Conservation (phyloP, 1,139 yeast genomes). For the Candida labiduridarum region DNA sequence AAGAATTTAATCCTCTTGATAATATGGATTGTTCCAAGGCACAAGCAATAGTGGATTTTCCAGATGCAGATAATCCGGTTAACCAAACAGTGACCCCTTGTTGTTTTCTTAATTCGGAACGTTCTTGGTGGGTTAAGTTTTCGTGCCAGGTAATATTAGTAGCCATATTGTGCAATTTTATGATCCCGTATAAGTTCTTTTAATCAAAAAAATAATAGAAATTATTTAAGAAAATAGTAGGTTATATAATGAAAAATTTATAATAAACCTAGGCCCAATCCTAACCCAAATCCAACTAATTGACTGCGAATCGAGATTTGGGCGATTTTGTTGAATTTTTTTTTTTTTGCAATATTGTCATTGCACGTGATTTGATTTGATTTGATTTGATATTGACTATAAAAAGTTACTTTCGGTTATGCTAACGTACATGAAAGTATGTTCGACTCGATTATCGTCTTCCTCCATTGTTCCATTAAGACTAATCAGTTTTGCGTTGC, state of each 20-base stretch:
- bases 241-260: neutral
- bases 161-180: constrained; percentile 58
- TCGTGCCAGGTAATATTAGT: constrained; percentile 96
- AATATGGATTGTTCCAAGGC: constrained; percentile 85
- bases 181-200: neutral
- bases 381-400: neutral
- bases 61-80: constrained; percentile 93
- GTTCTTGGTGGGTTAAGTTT: constrained; percentile 82
- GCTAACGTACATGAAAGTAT: no score
- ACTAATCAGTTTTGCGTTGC: no score
- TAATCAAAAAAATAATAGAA: neutral
- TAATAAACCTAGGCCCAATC: neutral
- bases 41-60: constrained; percentile 93
- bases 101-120: constrained; percentile 71
- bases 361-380: constrained; percentile 13
- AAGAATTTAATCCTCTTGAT: constrained; percentile 67
- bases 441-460: no score
- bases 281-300: no score
- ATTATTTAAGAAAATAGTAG: neutral
- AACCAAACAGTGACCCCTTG: constrained; percentile 92
- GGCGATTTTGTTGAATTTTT: neutral
- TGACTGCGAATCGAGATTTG: neutral
- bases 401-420: no score
- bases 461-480: no score
- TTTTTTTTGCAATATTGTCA: constrained; percentile 8